These are phyloP conservation scores for Arthrobotrys megalospora DNA, from an alignment of 2,329 filamentous ascomycete species.

Conservation along the genomic window DNA sequence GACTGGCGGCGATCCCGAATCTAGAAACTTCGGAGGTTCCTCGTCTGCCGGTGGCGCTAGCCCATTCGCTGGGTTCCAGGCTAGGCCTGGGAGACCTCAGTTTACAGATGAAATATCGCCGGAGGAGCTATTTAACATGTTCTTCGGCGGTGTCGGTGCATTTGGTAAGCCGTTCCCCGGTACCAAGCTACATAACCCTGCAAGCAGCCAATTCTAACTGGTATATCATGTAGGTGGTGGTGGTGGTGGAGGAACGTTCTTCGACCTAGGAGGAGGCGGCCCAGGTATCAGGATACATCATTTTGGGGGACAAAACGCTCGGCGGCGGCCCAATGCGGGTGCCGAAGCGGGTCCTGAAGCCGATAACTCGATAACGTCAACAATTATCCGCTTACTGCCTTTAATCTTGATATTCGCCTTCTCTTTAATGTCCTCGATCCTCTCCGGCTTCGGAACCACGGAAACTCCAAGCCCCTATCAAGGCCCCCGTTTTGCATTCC, in stretches of 20 bases:
- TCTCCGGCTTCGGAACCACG: slow-evolving; percentile 68
- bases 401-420: slow-evolving; percentile 90
- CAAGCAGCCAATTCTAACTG: slow-evolving; percentile 51
- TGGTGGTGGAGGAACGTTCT: slow-evolving; percentile 71
- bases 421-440: slow-evolving; percentile 84
- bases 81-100: slow-evolving; percentile 65
- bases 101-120: slow-evolving; percentile 95
- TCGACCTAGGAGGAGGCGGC: slow-evolving; percentile 83
- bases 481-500: slow-evolving; percentile 82
- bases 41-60: slow-evolving; percentile 70
- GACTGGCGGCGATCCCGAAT: slow-evolving; percentile 93
- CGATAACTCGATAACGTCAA: slow-evolving; percentile 67
- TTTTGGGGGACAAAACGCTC: slow-evolving; percentile 85
- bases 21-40: slow-evolving; percentile 77
- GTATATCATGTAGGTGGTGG: slow-evolving; percentile 67
- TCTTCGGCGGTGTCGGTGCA: slow-evolving; percentile 83
- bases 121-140: slow-evolving; percentile 96
- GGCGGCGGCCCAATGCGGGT: slow-evolving; percentile 73
- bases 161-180: slow-evolving; percentile 75
- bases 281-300: slow-evolving; percentile 95
- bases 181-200: slow-evolving; percentile 65
- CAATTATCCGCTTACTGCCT: slow-evolving; percentile 81
- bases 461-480: slow-evolving; percentile 71
- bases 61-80: slow-evolving; percentile 77
- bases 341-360: slow-evolving; percentile 73